Conservation (phyloP, 495 filamentous ascomycete species). For the Podospora sp. region DNA sequence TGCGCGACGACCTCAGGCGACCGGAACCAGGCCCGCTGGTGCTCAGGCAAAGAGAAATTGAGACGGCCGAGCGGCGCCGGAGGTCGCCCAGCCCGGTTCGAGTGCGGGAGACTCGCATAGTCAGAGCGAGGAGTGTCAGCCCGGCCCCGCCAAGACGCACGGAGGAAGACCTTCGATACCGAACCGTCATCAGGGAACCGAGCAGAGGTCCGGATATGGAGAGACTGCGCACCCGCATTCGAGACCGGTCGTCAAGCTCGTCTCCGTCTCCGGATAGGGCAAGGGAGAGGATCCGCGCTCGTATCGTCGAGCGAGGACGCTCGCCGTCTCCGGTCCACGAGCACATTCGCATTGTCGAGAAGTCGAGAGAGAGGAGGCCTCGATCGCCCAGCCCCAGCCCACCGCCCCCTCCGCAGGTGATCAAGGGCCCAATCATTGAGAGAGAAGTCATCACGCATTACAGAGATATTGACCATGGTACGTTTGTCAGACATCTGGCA, state of each 20-base stretch:
- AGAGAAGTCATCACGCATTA: constrained; percentile 86
- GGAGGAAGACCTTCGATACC: constrained; percentile 36
- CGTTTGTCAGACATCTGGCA: constrained; percentile 20
- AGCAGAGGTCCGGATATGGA: constrained; percentile 33
- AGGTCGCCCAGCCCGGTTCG: constrained; percentile 50
- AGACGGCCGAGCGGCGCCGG: constrained; percentile 44
- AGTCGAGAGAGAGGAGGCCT: constrained; percentile 42
- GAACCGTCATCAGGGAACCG: constrained; percentile 32
- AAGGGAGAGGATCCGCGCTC: constrained; percentile 36
- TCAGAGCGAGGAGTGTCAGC: constrained; percentile 40
- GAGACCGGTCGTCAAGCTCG: constrained; percentile 28
- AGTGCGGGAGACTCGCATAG: constrained; percentile 36
- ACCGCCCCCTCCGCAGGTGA: constrained; percentile 53
- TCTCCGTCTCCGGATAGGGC: constrained; percentile 25
- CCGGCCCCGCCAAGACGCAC: constrained; percentile 29
- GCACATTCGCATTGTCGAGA: constrained; percentile 47
- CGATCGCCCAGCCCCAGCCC: constrained; percentile 52
- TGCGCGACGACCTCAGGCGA: constrained; percentile 42
- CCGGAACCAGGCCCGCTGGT: constrained; percentile 45
- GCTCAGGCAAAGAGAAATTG: constrained; percentile 48
- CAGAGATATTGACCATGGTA: constrained; percentile 86
- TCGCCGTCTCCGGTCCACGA: constrained; percentile 49
- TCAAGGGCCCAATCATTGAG: constrained; percentile 71
- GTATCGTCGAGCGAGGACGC: constrained; percentile 47
- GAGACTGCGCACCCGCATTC: constrained; percentile 33